Base-by-base conservation (phyloP, 139 green algal species). In the Spirogloea muscicola region DNA sequence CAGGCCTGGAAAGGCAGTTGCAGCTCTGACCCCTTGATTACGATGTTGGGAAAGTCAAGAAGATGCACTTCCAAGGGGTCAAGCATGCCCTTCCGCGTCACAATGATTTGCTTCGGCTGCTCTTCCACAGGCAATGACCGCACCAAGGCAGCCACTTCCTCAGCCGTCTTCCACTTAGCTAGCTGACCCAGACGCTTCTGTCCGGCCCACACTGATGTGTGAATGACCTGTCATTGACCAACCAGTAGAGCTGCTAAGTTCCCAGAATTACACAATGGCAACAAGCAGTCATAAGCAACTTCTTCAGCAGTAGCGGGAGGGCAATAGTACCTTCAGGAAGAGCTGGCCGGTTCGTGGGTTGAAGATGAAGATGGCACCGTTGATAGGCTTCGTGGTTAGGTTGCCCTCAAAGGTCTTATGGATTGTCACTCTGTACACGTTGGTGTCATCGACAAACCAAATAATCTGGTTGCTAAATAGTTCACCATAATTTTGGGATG, bases 321-420 rank as follows among this genome's bases (percentile, higher is more conserved):
- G n/a, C n/a, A n/a, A n/a, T n/a, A n/a, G n/a, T n/a, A n/a, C n/a
- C 88, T 98, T 97, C 7, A 97, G 84, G 86, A 97, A 97, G 9
- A 98, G 90, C 87, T 97, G 94, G 25, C 93, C 93, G 5, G 91
- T 96, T 74, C 94, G 88, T 33, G 94, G 94, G 88, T 99, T 99
- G 91, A 99, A 98, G 86, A 99, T 99, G 88, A 98, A 99, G 88
- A 99, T 98, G 81, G 91, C 94, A 49, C 93, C 93, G 82, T 97
- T 97, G 87, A 97, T 97, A 74, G 92, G 92, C 87, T 97, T 97
- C 68, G 92, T 96, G 64, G 91, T 94, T 63, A 99, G 86, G 84
- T 99, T 99, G 68, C 94, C 94, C 88, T 99, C 94, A 72, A 97
- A 97, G 4, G 93, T 97, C 87, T 98, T 99, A 90, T 99, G 94